These are phyloP conservation scores for Camillea tinctor DNA, from an alignment of 2,329 filamentous ascomycete genomes.

Conservation along the genomic window DNA sequence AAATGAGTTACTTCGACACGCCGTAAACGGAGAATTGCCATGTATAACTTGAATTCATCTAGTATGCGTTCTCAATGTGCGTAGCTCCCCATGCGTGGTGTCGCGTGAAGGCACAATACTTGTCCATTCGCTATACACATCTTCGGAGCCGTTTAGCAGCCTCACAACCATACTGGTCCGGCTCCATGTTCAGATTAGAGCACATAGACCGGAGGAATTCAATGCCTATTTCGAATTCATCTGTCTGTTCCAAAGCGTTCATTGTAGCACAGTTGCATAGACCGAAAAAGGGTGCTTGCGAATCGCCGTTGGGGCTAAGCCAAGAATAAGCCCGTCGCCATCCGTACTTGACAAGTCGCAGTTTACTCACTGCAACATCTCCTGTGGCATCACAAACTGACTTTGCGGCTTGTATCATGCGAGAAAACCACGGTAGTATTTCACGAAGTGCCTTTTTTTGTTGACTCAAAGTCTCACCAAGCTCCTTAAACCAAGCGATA, in stretches of 20 bases:
- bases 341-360: constrained; percentile 7
- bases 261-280: constrained; percentile 1
- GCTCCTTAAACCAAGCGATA: neutral
- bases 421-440: neutral
- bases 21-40: no score
- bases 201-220: no score
- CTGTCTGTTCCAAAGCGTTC: neutral
- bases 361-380: neutral
- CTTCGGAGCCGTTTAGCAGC: no score
- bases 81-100: no score
- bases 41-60: no score
- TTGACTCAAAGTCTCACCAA: neutral
- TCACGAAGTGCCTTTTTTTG: neutral
- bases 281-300: constrained; percentile 2
- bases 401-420: neutral
- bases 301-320: neutral
- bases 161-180: no score
- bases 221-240: neutral
- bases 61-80: no score
- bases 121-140: no score
- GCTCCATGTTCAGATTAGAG: no score
- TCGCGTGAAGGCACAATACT: no score
- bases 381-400: neutral
- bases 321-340: neutral
- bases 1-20: no score